Percentiles rank a stretch among this genome's conserved stretches.
Evolutionary conservation across 805 yeast genomes (phyloP).

Genomic region (Suhomyces pyralidae): DNA sequence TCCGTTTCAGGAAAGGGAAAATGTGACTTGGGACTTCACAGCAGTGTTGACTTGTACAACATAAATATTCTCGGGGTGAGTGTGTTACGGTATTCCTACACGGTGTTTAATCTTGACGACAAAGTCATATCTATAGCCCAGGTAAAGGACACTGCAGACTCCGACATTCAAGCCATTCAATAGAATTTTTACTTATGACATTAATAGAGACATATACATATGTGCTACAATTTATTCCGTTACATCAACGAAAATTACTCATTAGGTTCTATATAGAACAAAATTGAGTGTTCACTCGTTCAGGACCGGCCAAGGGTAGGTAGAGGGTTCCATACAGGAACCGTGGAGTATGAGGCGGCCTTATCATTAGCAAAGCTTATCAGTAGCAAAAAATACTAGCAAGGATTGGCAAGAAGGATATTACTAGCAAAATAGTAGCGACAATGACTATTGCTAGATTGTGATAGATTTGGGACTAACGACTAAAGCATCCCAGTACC

Average conservation of each 20-base stretch:
- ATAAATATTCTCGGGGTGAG: constrained; percentile 21
- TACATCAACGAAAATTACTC: too few species aligned
- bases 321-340: too few species aligned
- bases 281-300: too few species aligned
- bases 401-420: too few species aligned
- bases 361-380: too few species aligned
- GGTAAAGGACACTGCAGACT: constrained; percentile 14
- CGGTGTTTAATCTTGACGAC: constrained; percentile 25
- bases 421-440: too few species aligned
- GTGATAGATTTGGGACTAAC: not conserved
- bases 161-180: constrained; percentile 1
- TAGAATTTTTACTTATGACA: not conserved
- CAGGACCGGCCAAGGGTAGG: too few species aligned
- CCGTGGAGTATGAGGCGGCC: too few species aligned
- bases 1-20: not conserved
- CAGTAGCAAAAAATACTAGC: too few species aligned
- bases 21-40: constrained; percentile 2
- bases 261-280: not conserved
- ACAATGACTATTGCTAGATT: not conserved
- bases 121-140: constrained; percentile 22
- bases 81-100: constrained; percentile 23
- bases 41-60: not conserved
- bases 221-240: too few species aligned
- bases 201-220: too few species aligned
- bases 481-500: not conserved